phyloP scores from a whole-genome alignment of 345 rosid species.

The Hevea brasiliensis region DNA sequence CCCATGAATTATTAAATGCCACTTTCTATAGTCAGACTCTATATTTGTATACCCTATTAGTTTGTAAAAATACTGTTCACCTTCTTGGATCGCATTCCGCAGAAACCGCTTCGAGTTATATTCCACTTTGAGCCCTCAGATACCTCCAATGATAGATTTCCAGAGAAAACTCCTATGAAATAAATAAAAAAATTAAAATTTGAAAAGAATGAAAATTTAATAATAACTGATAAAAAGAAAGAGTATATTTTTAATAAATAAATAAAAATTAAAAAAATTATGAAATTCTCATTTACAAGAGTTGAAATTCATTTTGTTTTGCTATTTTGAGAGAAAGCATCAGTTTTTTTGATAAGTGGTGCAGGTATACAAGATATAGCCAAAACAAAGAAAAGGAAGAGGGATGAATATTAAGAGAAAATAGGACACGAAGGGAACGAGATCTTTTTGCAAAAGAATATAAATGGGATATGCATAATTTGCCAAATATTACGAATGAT shows the following conservation, averaged over 20 bases:
- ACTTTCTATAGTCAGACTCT: not conserved
- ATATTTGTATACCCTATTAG: conserved; percentile 15
- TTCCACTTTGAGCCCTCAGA: conserved; percentile 70
- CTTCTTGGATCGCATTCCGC: conserved; percentile 97
- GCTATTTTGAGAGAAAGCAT: not conserved
- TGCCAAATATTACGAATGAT: not conserved
- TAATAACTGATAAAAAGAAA: not conserved
- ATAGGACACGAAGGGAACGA: not conserved
- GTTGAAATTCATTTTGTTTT: not conserved
- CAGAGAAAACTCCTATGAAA: conserved; percentile 72
- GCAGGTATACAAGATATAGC: not conserved
- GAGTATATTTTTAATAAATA: not conserved
- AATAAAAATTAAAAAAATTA: not conserved
- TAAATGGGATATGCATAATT: not conserved
- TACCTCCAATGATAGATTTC: conserved; percentile 68
- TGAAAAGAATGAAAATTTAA: not conserved
- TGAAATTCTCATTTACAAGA: not conserved
- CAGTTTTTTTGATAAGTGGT: not conserved
- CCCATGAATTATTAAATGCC: not conserved
- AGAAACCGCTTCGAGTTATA: conserved; percentile 77
- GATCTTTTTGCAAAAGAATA: not conserved
- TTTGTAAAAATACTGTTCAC: too few species aligned
- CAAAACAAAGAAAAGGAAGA: not conserved
- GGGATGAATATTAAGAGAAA: not conserved
- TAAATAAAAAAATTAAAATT: conserved; percentile 3